Conservation (phyloP, 345 rosid genomes). For the Murraya paniculata region DNA sequence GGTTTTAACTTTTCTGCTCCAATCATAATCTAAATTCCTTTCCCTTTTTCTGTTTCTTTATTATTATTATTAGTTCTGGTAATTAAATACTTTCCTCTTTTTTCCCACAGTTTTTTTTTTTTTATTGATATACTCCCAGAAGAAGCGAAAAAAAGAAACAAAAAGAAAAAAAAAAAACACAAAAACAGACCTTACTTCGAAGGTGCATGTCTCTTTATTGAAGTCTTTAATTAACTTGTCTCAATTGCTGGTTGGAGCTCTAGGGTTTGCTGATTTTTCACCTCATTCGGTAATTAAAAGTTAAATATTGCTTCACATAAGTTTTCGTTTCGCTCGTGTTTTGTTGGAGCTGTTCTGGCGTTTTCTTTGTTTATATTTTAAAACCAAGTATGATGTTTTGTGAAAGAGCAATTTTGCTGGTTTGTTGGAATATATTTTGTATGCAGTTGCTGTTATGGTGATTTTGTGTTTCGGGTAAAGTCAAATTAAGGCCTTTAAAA, state of each 20-base stretch:
- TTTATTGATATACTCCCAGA: background rate
- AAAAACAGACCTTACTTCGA: background rate
- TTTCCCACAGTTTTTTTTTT: no score
- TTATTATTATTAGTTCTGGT: background rate
- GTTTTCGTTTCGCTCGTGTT: background rate
- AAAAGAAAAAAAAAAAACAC: background rate
- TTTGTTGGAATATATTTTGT: background rate
- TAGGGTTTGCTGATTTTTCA: slow-evolving; percentile 11
- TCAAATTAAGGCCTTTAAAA: background rate
- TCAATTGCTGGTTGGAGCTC: background rate
- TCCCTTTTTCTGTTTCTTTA: background rate
- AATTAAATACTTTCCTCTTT: background rate
- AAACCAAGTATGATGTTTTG: background rate
- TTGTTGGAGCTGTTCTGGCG: background rate
- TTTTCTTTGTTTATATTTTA: background rate
- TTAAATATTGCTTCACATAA: background rate
- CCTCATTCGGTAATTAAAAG: slow-evolving; percentile 4
- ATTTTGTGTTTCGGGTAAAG: background rate
- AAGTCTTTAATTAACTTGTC: background rate
- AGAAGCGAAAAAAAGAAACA: background rate
- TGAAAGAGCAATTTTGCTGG: background rate
- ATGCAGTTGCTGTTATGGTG: background rate
- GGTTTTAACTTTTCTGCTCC: slow-evolving; percentile 31
- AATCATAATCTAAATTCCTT: slow-evolving; percentile 32
- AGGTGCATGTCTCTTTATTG: background rate